These are phyloP conservation scores for Phialophora chinensis DNA, from an alignment of 2,329 filamentous ascomycete genomes.

Conservation along the genomic window DNA sequence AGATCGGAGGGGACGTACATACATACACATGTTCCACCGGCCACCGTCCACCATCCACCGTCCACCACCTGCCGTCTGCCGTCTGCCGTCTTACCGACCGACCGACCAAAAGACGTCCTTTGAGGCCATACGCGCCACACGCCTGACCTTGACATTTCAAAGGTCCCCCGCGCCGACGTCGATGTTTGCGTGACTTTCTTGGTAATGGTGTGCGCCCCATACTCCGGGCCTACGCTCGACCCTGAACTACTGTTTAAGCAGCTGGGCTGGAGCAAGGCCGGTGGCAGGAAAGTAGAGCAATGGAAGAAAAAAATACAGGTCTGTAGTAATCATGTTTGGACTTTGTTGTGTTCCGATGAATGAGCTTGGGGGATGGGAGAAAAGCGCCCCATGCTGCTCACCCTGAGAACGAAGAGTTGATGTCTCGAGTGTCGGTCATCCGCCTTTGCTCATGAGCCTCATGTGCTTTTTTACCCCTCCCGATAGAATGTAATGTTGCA, in stretches of 20 bases:
- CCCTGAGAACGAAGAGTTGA: neutral
- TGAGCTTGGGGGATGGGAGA: neutral
- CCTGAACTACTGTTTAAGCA: neutral
- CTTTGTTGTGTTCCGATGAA: neutral
- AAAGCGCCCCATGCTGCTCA: neutral
- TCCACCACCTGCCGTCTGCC: no score
- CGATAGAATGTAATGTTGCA: neutral
- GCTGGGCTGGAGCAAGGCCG: neutral
- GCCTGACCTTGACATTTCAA: no score
- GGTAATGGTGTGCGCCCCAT: neutral
- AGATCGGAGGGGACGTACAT: neutral
- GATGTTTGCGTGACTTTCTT: neutral
- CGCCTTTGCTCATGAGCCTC: neutral
- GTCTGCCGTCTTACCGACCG: no score
- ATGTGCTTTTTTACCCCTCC: neutral
- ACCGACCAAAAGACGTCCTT: no score
- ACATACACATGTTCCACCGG: no score
- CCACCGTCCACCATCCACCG: no score
- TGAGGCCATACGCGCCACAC: no score
- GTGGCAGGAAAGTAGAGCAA: neutral
- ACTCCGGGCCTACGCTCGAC: neutral
- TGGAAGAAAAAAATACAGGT: neutral
- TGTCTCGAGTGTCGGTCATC: neutral
- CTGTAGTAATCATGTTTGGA: neutral
- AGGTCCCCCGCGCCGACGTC: no score